Conservation (phyloP, 345 rosid genomes). For the Hypericum perforatum region DNA sequence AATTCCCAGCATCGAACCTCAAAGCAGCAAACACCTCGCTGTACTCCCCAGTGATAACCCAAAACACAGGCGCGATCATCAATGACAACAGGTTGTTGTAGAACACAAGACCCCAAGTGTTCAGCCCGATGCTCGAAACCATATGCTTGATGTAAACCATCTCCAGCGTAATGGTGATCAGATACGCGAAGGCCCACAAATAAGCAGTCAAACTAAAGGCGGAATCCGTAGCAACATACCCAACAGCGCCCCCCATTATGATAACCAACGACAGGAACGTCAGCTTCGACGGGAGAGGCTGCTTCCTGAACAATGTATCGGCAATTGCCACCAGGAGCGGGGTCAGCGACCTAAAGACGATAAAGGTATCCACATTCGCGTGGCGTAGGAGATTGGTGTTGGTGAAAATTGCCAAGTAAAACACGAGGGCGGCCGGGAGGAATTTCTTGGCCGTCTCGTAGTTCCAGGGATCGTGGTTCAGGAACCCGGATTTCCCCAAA, state of each 20-base stretch:
- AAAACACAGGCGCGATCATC: slow-evolving; percentile 82
- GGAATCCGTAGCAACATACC: slow-evolving; percentile 90
- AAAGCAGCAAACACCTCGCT: slow-evolving; percentile 53
- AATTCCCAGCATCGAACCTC: slow-evolving; percentile 35
- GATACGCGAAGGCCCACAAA: slow-evolving; percentile 87
- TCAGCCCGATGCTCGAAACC: slow-evolving; percentile 85
- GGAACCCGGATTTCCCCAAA: slow-evolving; percentile 66
- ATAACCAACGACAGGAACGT: slow-evolving; percentile 53
- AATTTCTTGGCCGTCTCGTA: slow-evolving; percentile 81
- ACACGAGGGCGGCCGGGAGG: slow-evolving; percentile 83
- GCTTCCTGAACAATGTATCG: slow-evolving; percentile 70
- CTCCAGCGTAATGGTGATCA: slow-evolving; percentile 82
- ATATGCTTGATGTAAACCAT: slow-evolving; percentile 98
- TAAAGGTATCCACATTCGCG: slow-evolving; percentile 93
- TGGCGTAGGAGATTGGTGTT: slow-evolving; percentile 94
- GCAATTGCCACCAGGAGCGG: slow-evolving; percentile 93
- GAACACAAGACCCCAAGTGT: slow-evolving; percentile 91
- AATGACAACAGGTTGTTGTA: slow-evolving; percentile 82
- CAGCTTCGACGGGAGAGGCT: slow-evolving; percentile 72
- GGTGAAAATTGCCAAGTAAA: slow-evolving; percentile 90
- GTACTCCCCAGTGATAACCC: slow-evolving; percentile 81
- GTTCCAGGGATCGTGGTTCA: slow-evolving; percentile 73
- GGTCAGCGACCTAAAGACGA: slow-evolving; percentile 83
- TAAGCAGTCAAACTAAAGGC: slow-evolving; percentile 78
- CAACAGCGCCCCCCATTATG: slow-evolving; percentile 83